phyloP scores from a whole-genome alignment of 2,329 filamentous ascomycete species.

The Aspergillus spinulosporus region DNA sequence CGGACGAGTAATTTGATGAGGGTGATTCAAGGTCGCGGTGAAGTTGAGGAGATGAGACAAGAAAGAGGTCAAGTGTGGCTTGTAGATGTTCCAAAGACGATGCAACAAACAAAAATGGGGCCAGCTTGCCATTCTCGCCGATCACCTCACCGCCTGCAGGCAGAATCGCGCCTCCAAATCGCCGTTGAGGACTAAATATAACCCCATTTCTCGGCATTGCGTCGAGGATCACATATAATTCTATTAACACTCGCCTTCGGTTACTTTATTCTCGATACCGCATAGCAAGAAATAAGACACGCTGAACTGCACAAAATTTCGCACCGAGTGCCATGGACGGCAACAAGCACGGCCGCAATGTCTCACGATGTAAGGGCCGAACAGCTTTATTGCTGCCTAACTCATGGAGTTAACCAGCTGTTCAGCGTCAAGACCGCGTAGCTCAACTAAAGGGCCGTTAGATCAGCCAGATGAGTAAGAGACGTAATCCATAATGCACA shows the following conservation, averaged over 20 bases:
- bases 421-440: constrained; percentile 43
- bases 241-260: not conserved
- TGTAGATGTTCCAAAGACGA: constrained; percentile 18
- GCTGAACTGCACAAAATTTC: not conserved
- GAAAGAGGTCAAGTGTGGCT: constrained; percentile 11
- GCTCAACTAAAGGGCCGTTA: constrained; percentile 72
- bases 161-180: constrained; percentile 16
- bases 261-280: not conserved
- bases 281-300: not conserved
- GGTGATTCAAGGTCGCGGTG: not conserved
- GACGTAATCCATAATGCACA: not conserved
- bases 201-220: not conserved
- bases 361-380: constrained; percentile 38
- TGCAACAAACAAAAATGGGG: constrained; percentile 19
- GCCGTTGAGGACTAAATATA: constrained; percentile 1
- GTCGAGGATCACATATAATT: not conserved
- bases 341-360: constrained; percentile 36
- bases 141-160: constrained; percentile 27
- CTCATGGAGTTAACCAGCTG: constrained; percentile 16
- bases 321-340: constrained; percentile 16
- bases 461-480: constrained; percentile 68
- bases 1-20: not conserved
- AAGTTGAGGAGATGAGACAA: not conserved
- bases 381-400: constrained; percentile 6
- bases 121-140: constrained; percentile 26